Conservation (phyloP, 257 asterid genomes). For the Vinca minor region DNA sequence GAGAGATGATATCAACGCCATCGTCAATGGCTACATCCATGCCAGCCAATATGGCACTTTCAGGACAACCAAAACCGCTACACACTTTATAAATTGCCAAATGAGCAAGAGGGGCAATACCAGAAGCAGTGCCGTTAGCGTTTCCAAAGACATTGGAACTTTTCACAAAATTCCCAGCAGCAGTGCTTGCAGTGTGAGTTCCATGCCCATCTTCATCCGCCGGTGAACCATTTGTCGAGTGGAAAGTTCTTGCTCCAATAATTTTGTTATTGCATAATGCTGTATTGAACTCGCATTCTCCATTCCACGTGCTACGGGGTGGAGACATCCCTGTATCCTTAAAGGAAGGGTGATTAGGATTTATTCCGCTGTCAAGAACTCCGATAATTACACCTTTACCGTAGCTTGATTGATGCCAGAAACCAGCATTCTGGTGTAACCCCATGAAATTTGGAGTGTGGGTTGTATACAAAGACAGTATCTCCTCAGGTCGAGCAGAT, state of each 20-base stretch:
- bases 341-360: slow-evolving; percentile 40
- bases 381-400: slow-evolving; percentile 48
- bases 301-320: slow-evolving; percentile 43
- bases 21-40: slow-evolving; percentile 29
- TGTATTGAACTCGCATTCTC: slow-evolving; percentile 31
- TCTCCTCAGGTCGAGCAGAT: slow-evolving; percentile 24
- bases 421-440: slow-evolving; percentile 31
- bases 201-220: slow-evolving; percentile 26
- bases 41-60: slow-evolving; percentile 24
- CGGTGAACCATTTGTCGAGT: background rate
- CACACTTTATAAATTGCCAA: slow-evolving; percentile 38
- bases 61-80: background rate
- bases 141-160: slow-evolving; percentile 26
- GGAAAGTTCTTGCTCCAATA: slow-evolving; percentile 32
- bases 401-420: slow-evolving; percentile 40
- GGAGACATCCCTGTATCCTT: slow-evolving; percentile 38
- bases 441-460: slow-evolving; percentile 42
- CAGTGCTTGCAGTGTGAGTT: slow-evolving; percentile 39
- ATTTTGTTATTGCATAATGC: slow-evolving; percentile 39
- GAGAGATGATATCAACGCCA: slow-evolving; percentile 12
- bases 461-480: slow-evolving; percentile 33
- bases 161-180: slow-evolving; percentile 35
- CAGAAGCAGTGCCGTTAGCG: slow-evolving; percentile 37
- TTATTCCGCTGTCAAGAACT: slow-evolving; percentile 35
- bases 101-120: slow-evolving; percentile 43